A percentile compares a stretch with the other conserved stretches of the same genome.
Conservation (phyloP, 1,284 basidiomycete species). For the Pascua guehoae region DNA sequence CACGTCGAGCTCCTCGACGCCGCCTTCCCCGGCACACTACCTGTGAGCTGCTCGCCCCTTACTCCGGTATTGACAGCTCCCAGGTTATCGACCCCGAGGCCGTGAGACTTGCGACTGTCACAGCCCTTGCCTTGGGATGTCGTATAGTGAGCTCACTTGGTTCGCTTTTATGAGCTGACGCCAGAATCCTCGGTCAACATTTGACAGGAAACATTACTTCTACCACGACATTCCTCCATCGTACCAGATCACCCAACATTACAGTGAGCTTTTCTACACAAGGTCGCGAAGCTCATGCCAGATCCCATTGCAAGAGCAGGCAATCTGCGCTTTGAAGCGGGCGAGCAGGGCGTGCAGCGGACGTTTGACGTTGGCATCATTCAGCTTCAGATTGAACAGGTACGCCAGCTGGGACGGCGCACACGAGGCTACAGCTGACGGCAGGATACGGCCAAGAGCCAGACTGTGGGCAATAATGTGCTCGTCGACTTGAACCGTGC, state of each 20-base stretch:
- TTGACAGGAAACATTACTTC: slow-evolving; percentile 98
- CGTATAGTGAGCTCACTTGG: slow-evolving; percentile 52
- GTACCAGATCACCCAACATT: slow-evolving; percentile 96
- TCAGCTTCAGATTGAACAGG: slow-evolving; percentile 95
- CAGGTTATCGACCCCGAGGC: slow-evolving; percentile 75
- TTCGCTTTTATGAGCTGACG: background rate
- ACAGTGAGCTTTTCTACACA: slow-evolving; percentile 60
- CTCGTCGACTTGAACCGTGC: slow-evolving; percentile 87
- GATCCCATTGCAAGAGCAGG: slow-evolving; percentile 79
- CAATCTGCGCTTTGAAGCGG: slow-evolving; percentile 53
- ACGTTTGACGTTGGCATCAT: slow-evolving; percentile 66
- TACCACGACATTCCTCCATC: slow-evolving; percentile 91
- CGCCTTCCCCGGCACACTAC: slow-evolving; percentile 87
- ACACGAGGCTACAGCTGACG: background rate
- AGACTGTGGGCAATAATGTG: slow-evolving; percentile 60
- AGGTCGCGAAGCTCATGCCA: slow-evolving; percentile 30
- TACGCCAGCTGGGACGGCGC: slow-evolving; percentile 44
- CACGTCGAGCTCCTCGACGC: slow-evolving; percentile 82
- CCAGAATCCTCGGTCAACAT: slow-evolving; percentile 66
- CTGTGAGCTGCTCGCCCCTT: slow-evolving; percentile 67
- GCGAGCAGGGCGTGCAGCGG: slow-evolving; percentile 46
- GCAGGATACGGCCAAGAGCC: slow-evolving; percentile 92
- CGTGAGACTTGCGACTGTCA: slow-evolving; percentile 73
- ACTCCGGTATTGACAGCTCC: background rate
- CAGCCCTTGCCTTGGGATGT: slow-evolving; percentile 76